phyloP scores from a whole-genome alignment of 2,329 filamentous ascomycete species.

The Ophioceras dolichostomum region DNA sequence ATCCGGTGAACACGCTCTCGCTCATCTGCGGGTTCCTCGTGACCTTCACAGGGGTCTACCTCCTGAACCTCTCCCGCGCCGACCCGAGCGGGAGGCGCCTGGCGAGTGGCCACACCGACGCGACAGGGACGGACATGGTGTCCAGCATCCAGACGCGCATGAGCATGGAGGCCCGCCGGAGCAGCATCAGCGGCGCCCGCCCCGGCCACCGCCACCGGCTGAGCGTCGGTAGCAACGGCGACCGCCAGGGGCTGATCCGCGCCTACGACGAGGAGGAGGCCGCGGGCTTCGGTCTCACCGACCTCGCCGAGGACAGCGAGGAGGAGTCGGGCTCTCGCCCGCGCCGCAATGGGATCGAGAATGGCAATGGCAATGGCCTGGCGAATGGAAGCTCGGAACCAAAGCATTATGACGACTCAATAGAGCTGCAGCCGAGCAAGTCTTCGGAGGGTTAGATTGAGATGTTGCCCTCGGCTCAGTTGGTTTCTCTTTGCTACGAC shows the following conservation, averaged over 20 bases:
- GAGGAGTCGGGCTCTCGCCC: slow-evolving; percentile 35
- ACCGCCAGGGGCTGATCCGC: slow-evolving; percentile 74
- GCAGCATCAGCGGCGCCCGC: slow-evolving; percentile 25
- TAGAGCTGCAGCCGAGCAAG: slow-evolving; percentile 39
- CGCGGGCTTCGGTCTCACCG: slow-evolving; percentile 61
- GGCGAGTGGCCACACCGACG: slow-evolving; percentile 53
- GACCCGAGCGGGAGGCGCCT: slow-evolving; percentile 71
- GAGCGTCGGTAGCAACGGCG: slow-evolving; percentile 52
- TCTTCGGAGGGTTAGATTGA: slow-evolving; percentile 21
- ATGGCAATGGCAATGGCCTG: slow-evolving; percentile 11
- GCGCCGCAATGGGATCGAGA: too few species aligned
- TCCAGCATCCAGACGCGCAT: slow-evolving; percentile 80
- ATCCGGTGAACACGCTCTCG: slow-evolving; percentile 83
- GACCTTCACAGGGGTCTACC: slow-evolving; percentile 91
- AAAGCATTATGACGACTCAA: slow-evolving; percentile 17
- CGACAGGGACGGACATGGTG: slow-evolving; percentile 82
- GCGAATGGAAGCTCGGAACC: slow-evolving; percentile 12
- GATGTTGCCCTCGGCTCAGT: too few species aligned
- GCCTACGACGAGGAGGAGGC: slow-evolving; percentile 78
- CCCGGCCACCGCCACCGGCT: slow-evolving; percentile 39
- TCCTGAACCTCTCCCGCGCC: slow-evolving; percentile 86
- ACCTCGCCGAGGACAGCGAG: slow-evolving; percentile 68
- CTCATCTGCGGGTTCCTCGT: slow-evolving; percentile 86
- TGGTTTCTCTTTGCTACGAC: too few species aligned
- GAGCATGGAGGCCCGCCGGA: slow-evolving; percentile 84